These are phyloP conservation scores for Fusarium sp. DNA, from an alignment of 2,329 filamentous ascomycete species.

Conservation along the genomic window DNA sequence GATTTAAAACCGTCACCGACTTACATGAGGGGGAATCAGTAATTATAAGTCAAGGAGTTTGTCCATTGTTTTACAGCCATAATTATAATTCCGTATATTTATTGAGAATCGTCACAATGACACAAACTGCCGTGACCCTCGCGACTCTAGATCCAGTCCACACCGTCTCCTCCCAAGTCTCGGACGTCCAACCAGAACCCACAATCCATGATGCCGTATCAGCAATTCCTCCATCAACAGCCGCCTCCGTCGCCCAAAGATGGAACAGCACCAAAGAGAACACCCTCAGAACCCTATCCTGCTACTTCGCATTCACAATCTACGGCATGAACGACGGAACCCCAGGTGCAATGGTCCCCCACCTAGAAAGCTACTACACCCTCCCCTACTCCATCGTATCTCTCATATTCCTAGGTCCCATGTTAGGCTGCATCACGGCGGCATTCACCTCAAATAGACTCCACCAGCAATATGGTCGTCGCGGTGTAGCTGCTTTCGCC, in stretches of 20 bases:
- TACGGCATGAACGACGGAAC: conserved; percentile 15
- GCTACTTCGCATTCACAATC: conserved; percentile 7
- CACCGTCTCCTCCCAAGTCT: neutral
- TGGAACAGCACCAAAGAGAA: conserved; percentile 3
- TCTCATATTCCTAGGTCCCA: conserved; percentile 1
- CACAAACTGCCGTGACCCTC: neutral
- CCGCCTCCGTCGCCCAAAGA: neutral
- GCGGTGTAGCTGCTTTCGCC: neutral
- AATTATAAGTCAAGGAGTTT: neutral
- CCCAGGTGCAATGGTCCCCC: neutral
- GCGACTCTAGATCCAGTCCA: neutral
- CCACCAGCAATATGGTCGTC: neutral
- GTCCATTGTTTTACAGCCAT: neutral
- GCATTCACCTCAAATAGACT: neutral
- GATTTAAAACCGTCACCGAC: neutral
- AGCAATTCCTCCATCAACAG: neutral
- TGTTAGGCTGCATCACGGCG: neutral
- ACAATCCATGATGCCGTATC: neutral
- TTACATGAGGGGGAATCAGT: neutral
- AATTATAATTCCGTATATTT: neutral
- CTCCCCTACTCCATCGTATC: conserved; percentile 2
- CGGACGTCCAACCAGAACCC: neutral
- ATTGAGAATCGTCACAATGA: neutral
- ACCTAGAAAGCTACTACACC: neutral
- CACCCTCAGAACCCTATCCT: neutral